Conservation (phyloP, 768 basidiomycete species). For the Ephemerocybe angulata region DNA sequence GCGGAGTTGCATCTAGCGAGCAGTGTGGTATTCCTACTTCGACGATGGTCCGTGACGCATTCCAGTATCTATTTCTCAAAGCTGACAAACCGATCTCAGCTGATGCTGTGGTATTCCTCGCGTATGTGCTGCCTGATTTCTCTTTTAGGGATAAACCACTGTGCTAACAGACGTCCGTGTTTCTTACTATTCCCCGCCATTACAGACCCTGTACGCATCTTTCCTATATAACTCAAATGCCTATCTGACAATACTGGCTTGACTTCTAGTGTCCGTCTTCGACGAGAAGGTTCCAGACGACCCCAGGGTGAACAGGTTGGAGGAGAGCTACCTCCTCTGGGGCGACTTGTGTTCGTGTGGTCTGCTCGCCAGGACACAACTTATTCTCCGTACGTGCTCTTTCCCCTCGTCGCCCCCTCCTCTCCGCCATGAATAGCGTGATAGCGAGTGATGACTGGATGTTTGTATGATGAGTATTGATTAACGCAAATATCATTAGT, state of each 20-base stretch:
- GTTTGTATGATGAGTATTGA: background rate
- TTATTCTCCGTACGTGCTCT: conserved; percentile 51
- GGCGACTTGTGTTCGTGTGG: conserved; percentile 54
- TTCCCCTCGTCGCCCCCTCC: too few species aligned
- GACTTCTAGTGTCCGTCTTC: conserved; percentile 41
- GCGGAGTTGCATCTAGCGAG: conserved; percentile 40
- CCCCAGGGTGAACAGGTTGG: conserved; percentile 58
- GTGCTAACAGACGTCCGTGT: too few species aligned
- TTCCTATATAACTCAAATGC: too few species aligned
- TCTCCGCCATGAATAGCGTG: too few species aligned
- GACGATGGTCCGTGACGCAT: conserved; percentile 54
- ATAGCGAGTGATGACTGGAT: too few species aligned
- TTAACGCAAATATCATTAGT: conserved; percentile 28
- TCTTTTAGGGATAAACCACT: too few species aligned
- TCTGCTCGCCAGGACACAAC: conserved; percentile 55
- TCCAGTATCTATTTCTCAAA: too few species aligned
- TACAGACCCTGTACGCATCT: too few species aligned
- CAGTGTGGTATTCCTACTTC: conserved; percentile 77
- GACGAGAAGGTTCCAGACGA: conserved; percentile 54
- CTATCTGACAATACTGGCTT: too few species aligned
- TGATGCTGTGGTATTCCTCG: conserved; percentile 74
- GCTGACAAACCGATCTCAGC: too few species aligned
- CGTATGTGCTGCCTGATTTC: conserved; percentile 34
- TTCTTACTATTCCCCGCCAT: too few species aligned
- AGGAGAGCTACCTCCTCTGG: conserved; percentile 73